Evolutionary conservation across 2,329 filamentous ascomycete genomes (phyloP).

Genomic region (Monosporascus sp.): DNA sequence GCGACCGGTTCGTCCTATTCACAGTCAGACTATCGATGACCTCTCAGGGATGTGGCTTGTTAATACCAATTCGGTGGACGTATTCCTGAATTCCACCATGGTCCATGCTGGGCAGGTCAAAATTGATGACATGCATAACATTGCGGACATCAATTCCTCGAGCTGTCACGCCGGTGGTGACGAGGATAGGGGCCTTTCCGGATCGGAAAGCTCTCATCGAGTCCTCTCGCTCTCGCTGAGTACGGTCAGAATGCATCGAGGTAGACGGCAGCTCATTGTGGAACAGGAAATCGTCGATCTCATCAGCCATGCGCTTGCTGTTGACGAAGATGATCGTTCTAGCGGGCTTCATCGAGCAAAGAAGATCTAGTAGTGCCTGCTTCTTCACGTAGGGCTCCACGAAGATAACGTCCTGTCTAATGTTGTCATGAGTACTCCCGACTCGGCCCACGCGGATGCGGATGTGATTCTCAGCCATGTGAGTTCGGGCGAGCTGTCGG

Average conservation of each 20-base stretch:
- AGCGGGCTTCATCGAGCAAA: conserved; percentile 63
- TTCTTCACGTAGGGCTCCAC: conserved; percentile 65
- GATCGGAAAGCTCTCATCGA: conserved; percentile 79
- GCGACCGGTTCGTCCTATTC: conserved; percentile 77
- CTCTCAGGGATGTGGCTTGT: neutral
- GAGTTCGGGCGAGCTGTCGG: conserved; percentile 69
- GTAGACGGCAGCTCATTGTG: conserved; percentile 75
- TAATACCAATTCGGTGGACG: conserved; percentile 82
- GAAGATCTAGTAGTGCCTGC: conserved; percentile 63
- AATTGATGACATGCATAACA: conserved; percentile 91
- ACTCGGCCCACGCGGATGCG: conserved; percentile 83
- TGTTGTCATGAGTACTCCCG: conserved; percentile 77
- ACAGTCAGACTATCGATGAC: conserved; percentile 9
- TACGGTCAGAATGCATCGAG: conserved; percentile 83
- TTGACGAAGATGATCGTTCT: conserved; percentile 92
- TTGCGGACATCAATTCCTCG: conserved; percentile 86
- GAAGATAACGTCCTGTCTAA: conserved; percentile 70
- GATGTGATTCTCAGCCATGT: conserved; percentile 68
- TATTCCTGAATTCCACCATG: conserved; percentile 93
- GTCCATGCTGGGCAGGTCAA: conserved; percentile 67
- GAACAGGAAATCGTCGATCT: conserved; percentile 82
- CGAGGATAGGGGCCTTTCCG: conserved; percentile 70
- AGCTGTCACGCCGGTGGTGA: conserved; percentile 81
- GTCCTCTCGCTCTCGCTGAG: conserved; percentile 87
- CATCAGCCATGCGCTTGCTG: conserved; percentile 69